Evolutionary conservation across 2,329 filamentous ascomycete genomes (phyloP).

Genomic region (Cladosporium sp.): DNA sequence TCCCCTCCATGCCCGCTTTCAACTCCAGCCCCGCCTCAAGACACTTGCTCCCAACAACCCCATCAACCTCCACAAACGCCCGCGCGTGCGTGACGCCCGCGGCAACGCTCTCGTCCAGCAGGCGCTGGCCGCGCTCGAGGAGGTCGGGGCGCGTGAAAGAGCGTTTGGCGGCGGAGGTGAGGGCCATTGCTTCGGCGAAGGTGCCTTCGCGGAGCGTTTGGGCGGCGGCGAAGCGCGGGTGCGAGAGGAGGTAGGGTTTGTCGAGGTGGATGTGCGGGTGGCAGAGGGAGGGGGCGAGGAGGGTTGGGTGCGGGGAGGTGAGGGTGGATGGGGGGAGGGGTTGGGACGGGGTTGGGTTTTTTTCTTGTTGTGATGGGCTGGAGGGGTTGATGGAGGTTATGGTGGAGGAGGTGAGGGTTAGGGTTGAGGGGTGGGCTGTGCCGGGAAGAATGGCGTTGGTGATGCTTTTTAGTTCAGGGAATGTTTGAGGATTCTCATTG

Average conservation of each 20-base stretch:
- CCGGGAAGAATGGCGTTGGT: conserved; percentile 16
- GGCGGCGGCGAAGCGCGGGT: conserved; percentile 55
- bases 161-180: conserved; percentile 55
- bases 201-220: conserved; percentile 51
- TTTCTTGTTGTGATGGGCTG: not conserved
- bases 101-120: conserved; percentile 58
- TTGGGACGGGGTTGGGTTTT: too few relatives aligned
- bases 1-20: conserved; percentile 44
- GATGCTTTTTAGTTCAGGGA: not conserved
- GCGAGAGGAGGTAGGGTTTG: conserved; percentile 55
- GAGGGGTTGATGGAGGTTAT: conserved; percentile 19
- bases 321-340: not conserved
- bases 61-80: conserved; percentile 66
- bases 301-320: conserved; percentile 17
- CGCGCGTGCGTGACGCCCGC: conserved; percentile 64
- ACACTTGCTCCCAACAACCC: conserved; percentile 52
- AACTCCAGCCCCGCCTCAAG: conserved; percentile 52
- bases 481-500: not conserved
- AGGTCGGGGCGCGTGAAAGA: conserved; percentile 58
- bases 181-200: conserved; percentile 58
- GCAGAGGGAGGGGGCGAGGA: conserved; percentile 54
- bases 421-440: conserved; percentile 4
- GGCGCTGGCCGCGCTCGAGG: conserved; percentile 56
- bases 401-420: conserved; percentile 18
- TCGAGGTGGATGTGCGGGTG: conserved; percentile 71